Evolutionary conservation across 1,139 yeast genomes (phyloP).

Genomic region (Maudiozyma humilis): DNA sequence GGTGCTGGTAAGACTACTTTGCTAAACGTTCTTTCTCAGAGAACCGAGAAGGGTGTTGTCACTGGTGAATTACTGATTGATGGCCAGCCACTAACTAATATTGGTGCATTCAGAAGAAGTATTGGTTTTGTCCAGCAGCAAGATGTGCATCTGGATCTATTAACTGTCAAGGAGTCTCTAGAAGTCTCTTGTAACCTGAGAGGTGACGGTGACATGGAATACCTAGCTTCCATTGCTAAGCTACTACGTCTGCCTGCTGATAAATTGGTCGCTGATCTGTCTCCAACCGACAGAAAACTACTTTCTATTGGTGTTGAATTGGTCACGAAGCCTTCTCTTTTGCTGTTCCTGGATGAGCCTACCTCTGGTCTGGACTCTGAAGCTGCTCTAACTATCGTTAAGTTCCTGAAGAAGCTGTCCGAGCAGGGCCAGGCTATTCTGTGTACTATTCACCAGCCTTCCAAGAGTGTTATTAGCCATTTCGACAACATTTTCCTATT

Average conservation of each 20-base stretch:
- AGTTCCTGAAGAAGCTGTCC: slow-evolving; percentile 37
- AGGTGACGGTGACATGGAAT: slow-evolving; percentile 40
- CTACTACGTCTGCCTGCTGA: slow-evolving; percentile 33
- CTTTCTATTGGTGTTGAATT: slow-evolving; percentile 46
- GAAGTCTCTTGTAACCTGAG: slow-evolving; percentile 45
- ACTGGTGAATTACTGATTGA: slow-evolving; percentile 50
- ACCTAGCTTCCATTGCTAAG: slow-evolving; percentile 41
- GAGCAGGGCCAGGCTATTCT: slow-evolving; percentile 41
- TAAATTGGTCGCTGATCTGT: slow-evolving; percentile 40
- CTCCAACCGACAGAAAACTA: slow-evolving; percentile 36
- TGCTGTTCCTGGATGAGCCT: slow-evolving; percentile 41
- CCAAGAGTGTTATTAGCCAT: slow-evolving; percentile 26
- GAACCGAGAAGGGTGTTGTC: slow-evolving; percentile 43
- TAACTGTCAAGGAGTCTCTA: slow-evolving; percentile 46
- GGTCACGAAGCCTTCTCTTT: slow-evolving; percentile 40
- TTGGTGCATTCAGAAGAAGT: slow-evolving; percentile 40
- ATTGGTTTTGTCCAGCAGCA: slow-evolving; percentile 57
- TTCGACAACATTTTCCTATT: slow-evolving; percentile 38
- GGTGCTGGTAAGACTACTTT: slow-evolving; percentile 59
- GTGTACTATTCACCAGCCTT: slow-evolving; percentile 42
- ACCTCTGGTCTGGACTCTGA: slow-evolving; percentile 44
- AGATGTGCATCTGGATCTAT: slow-evolving; percentile 43
- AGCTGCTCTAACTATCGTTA: slow-evolving; percentile 41
- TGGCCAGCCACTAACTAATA: slow-evolving; percentile 39
- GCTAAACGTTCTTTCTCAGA: slow-evolving; percentile 43